phyloP scores from a whole-genome alignment of 176 grass and related monocot species.

The Paspalum notatum region DNA sequence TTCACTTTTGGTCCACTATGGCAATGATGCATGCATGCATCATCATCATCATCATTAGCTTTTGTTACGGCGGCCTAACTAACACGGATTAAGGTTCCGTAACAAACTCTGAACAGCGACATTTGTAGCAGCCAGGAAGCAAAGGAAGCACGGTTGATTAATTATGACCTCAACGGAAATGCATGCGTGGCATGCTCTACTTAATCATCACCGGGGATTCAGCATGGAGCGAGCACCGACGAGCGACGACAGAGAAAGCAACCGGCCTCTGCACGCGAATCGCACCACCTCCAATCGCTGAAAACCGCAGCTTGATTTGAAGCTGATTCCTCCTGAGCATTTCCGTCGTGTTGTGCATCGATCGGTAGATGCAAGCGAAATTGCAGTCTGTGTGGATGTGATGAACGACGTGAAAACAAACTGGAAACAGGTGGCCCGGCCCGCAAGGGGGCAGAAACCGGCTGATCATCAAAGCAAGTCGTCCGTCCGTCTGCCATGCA shows the following conservation, averaged over 20 bases:
- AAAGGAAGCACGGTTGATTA: background rate
- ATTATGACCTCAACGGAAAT: background rate
- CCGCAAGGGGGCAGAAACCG: too few relatives aligned
- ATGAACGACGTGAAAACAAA: too few relatives aligned
- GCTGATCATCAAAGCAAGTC: too few relatives aligned
- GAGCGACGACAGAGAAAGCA: background rate
- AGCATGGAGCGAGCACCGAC: too few relatives aligned
- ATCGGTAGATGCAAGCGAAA: too few relatives aligned
- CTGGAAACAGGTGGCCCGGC: too few relatives aligned
- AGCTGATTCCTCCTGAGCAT: too few relatives aligned
- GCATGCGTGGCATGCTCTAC: background rate
- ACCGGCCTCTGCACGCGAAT: background rate
- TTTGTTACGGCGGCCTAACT: background rate
- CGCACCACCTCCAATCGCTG: background rate
- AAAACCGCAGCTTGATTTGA: too few relatives aligned
- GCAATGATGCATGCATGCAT: conserved; percentile 27
- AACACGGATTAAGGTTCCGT: background rate
- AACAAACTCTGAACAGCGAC: conserved; percentile 15
- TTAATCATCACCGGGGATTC: background rate
- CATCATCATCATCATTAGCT: background rate
- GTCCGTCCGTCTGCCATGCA: too few relatives aligned
- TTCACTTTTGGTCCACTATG: conserved; percentile 45
- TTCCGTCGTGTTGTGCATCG: too few relatives aligned
- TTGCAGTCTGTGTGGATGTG: too few relatives aligned
- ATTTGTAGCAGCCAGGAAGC: background rate